Evolutionary conservation across 345 rosid genomes (phyloP), one percentile per base, ranked within the genome.

Genomic region (Stellera chamaejasme): DNA sequence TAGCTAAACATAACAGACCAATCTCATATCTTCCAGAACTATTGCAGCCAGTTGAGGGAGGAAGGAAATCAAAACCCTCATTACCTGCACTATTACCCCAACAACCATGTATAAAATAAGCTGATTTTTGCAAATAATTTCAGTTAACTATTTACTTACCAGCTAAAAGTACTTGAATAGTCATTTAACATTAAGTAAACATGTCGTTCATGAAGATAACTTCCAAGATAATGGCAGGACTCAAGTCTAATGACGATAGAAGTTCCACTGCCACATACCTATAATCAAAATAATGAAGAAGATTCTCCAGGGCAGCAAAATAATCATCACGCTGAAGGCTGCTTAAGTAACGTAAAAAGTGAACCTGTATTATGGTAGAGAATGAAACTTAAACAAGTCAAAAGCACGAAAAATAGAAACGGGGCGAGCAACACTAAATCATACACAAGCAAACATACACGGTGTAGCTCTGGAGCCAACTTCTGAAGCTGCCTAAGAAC

Each of bases 381-480:
- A 61, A 25, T 43, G 10, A 61, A 32, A 32, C 6, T 32, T 8
- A 32, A 5, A 32, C 39, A 32, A 32, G 39, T 32, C 39, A 32
- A 5, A 3, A 32, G 39, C 0, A 32, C 2, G 39, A 32, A 8
- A 32, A 32, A 8, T 8, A 32, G 39, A 32, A 32, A 32, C 43
- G 52, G 73, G 3, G 39, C 9, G 39, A 32, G 9, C 5, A 5
- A 32, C 39, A 32, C 9, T 32, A 5, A 32, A 32, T 32, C 39
- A 32, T 32, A 32, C 5, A 8, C 39, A 32, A 32, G 39, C 9
- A 32, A 32, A 32, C 90, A 69, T 76, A 93, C 99, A 56, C 94
- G 94, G 70, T 93, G 96, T 62, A 89, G 67, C 72, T 89, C 99
- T 60, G 99, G 97, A 63, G 97, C 93, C 76, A 89, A 73, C 55